A percentile compares a stretch with the other conserved stretches of the same genome.
These are phyloP conservation scores for Hanseniaspora meyeri DNA, from an alignment of 805 yeast species.

Conservation along the genomic window DNA sequence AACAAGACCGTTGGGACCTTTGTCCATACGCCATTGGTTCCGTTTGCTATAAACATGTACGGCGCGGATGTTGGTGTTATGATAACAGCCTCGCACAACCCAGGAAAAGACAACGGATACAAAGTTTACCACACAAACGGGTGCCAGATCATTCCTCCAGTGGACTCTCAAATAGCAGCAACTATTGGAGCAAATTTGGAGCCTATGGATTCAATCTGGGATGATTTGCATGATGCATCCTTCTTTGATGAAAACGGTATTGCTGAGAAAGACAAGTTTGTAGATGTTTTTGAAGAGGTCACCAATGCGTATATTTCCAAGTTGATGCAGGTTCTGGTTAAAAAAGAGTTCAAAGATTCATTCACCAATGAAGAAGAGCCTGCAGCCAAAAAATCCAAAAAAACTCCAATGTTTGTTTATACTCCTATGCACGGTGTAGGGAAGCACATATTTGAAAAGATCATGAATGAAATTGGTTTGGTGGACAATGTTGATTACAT, in stretches of 20 bases:
- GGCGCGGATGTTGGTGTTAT: conserved; percentile 72
- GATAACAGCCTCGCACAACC: conserved; percentile 86
- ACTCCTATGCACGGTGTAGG: conserved; percentile 98
- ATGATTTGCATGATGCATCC: conserved; percentile 17
- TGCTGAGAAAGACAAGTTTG: conserved; percentile 19
- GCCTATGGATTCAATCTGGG: conserved; percentile 35
- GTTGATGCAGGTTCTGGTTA: conserved; percentile 28
- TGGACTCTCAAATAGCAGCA: conserved; percentile 59
- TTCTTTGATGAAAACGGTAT: conserved; percentile 21
- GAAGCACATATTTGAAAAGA: conserved; percentile 39
- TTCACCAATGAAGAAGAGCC: not conserved
- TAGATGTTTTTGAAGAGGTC: conserved; percentile 33
- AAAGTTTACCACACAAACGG: conserved; percentile 90
- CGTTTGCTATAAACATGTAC: conserved; percentile 60
- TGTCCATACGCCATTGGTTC: conserved; percentile 85
- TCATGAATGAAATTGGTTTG: conserved; percentile 25
- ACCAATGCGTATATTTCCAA: conserved; percentile 32
- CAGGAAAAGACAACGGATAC: conserved; percentile 80
- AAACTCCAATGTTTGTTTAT: conserved; percentile 46
- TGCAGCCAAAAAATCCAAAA: conserved; percentile 4
- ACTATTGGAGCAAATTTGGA: conserved; percentile 46
- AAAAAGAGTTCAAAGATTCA: conserved; percentile 6
- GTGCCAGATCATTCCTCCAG: conserved; percentile 92
- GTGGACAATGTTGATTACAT: conserved; percentile 29
- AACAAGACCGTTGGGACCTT: conserved; percentile 28